Evolutionary conservation across 2,329 filamentous ascomycete species (phyloP), one percentile per base, ranked within the genome.

Genomic region (Fusarium torreyae): DNA sequence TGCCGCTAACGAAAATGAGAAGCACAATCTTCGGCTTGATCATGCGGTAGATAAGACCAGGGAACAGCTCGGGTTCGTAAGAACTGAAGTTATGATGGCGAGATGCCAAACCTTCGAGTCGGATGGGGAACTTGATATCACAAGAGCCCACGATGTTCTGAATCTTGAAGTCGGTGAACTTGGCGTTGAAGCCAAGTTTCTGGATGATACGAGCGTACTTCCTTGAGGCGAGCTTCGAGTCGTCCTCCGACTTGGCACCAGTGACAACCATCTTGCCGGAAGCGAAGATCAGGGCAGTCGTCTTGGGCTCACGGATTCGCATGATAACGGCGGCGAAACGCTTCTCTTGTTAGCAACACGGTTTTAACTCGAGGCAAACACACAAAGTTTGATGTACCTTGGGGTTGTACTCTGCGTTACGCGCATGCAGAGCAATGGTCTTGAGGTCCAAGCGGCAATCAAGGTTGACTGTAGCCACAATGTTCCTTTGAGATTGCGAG

Each of bases 151-250:
- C 96, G 71, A 99, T 98, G 83, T 99, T 99, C 86, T 98, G 94
- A 77, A 99, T 99, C 89, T 98, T 99, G 86, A 99, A 99, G 81
- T 99, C 96, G 73, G 94, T 98, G 83, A 99, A 98, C 89, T 98
- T 98, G 77, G 96, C 95, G 75, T 98, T 97, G 88, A 99, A 99
- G 68, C 96, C 96, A 65, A 99, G 93, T 86, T 99, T 99, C 87
- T 99, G 96, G 76, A 99, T 98, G 82, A 99, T 98, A 77, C 96
- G 94, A 54, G 96, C 96, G 79, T 98, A 98, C 84, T 99, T 99
- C 83, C 95, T 91, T 63, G 92, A 96, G 10, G 96, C 96, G 77
- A 99, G 90, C 85, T 98, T 98, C 64, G 94, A 97, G 80, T 98
- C 96, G 80, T 98, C 96, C 79, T 98, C 96, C 2, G 94, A 97